Base-by-base conservation (phyloP, 2,329 filamentous ascomycete species). In the Diaporthe longicolla region DNA sequence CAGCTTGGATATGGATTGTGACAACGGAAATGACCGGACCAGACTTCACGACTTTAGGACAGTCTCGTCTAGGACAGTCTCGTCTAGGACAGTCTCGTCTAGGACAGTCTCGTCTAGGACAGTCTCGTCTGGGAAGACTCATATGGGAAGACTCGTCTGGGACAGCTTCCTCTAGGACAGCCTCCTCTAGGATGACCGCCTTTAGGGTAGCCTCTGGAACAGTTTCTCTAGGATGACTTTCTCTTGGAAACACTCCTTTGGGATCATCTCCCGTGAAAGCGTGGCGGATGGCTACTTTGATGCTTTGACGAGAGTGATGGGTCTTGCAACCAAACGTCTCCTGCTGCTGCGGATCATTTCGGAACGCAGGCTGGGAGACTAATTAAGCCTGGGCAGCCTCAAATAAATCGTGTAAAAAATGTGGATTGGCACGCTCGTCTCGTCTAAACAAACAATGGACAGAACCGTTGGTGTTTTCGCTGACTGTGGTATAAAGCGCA, bases 381-480 rank as follows among this genome's bases (percentile, higher is more conserved):
- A 9, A 48, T n/a, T 7, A 29, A n/a, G 48, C 15, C 13, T 15
- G 40, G 32, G 17, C 26, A 24, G 19, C n/a, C 63, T 9, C 29
- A 13, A 5, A 26, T 2, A 35, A 8, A 40, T 40, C 13, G n/a
- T 24, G 2, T 19, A 19, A 10, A 5, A 19, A 15, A n/a, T 8
- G 21, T 15, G n/a, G 35, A n/a, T 13, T 26, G 48, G n/a, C n/a
- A n/a, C n/a, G n/a, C 1, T 40, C n/a, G 32, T 52, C n/a, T 3
- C 21, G 32, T 40, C 24, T 48, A 29, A 35, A 43, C 4, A 50
- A 19, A 26, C n/a, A 40, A 40, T 40, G 63, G 26, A n/a, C 19
- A 50, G 26, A 6, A 32, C 19, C 32, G 48, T 68, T 68, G 32
- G 63, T 68, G 32, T 54, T 68, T 54, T 68, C 17, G 57, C 17